These are phyloP conservation scores for Penicillium capsulatum DNA, from an alignment of 2,329 filamentous ascomycete species.

Conservation along the genomic window DNA sequence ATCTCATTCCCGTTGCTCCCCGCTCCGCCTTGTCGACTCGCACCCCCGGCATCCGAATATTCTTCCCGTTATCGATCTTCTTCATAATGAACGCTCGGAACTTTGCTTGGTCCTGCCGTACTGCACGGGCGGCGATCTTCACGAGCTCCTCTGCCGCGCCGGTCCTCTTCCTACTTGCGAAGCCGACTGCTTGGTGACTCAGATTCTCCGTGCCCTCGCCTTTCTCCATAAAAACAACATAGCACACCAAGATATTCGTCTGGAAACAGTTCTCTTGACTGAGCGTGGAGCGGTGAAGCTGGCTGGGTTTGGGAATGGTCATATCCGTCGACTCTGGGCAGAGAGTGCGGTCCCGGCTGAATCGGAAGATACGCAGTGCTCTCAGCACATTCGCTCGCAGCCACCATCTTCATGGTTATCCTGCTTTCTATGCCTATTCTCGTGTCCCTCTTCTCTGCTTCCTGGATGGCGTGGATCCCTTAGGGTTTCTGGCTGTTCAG, in stretches of 20 bases:
- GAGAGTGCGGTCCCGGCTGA: conserved; percentile 10
- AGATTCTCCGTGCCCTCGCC: conserved; percentile 27
- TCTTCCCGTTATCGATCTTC: conserved; percentile 24
- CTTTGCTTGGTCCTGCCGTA: conserved; percentile 30
- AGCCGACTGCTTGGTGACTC: conserved; percentile 88
- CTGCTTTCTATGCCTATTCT: conserved; percentile 4
- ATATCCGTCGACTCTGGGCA: conserved; percentile 62
- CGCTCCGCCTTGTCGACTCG: conserved; percentile 7
- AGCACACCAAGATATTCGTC: conserved; percentile 90
- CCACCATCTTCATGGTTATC: conserved; percentile 2
- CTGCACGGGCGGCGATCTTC: conserved; percentile 80
- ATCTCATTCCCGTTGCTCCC: conserved; percentile 2
- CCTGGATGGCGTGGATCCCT: background rate
- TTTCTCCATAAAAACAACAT: conserved; percentile 79
- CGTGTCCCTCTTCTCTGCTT: conserved; percentile 9
- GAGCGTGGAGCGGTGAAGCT: conserved; percentile 79
- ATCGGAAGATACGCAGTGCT: background rate
- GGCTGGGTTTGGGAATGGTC: conserved; percentile 80
- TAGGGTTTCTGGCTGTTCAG: conserved; percentile 1
- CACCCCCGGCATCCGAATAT: conserved; percentile 30
- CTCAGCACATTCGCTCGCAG: conserved; percentile 5
- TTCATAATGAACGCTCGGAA: conserved; percentile 26
- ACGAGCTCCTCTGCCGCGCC: conserved; percentile 73
- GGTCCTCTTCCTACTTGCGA: conserved; percentile 74
- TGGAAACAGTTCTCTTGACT: conserved; percentile 87